phyloP scores from a whole-genome alignment of 2,329 filamentous ascomycete species.

The Spiromastix sp. region DNA sequence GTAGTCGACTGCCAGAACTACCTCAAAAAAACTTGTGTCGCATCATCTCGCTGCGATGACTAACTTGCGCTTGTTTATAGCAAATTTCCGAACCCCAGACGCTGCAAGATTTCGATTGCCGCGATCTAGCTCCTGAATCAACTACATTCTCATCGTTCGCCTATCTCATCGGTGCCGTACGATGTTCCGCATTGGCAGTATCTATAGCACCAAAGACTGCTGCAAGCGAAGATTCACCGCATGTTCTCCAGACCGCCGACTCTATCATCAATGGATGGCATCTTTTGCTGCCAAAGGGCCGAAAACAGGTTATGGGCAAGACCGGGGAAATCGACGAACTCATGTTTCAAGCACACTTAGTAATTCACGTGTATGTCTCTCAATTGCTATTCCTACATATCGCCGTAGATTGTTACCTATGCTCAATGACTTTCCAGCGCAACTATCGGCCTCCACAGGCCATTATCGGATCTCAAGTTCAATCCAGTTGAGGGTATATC shows the following conservation, averaged over 20 bases:
- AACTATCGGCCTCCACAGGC: conserved; percentile 4
- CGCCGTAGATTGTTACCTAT: neutral
- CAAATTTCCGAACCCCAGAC: conserved; percentile 19
- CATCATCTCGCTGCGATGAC: neutral
- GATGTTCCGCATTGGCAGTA: conserved; percentile 15
- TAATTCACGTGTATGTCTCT: conserved; percentile 38
- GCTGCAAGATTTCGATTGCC: conserved; percentile 22
- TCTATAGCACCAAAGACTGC: conserved; percentile 13
- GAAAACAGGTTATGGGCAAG: conserved; percentile 35
- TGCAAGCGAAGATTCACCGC: conserved; percentile 14
- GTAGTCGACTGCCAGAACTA: conserved; percentile 4
- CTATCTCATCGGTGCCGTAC: conserved; percentile 22
- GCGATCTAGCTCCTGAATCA: conserved; percentile 20
- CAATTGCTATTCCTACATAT: neutral
- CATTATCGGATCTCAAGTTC: conserved; percentile 1
- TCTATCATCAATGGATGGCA: conserved; percentile 28
- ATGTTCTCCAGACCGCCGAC: conserved; percentile 21
- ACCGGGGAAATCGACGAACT: conserved; percentile 48
- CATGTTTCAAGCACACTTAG: conserved; percentile 78
- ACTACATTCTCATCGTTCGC: conserved; percentile 24
- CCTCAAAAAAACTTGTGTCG: neutral
- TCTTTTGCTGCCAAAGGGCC: conserved; percentile 25
- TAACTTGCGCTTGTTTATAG: conserved; percentile 10
- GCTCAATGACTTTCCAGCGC: neutral
- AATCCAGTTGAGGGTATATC: conserved; percentile 2